Base-by-base conservation (phyloP, 129 eudicot species). In the Pittosporum tobira region DNA sequence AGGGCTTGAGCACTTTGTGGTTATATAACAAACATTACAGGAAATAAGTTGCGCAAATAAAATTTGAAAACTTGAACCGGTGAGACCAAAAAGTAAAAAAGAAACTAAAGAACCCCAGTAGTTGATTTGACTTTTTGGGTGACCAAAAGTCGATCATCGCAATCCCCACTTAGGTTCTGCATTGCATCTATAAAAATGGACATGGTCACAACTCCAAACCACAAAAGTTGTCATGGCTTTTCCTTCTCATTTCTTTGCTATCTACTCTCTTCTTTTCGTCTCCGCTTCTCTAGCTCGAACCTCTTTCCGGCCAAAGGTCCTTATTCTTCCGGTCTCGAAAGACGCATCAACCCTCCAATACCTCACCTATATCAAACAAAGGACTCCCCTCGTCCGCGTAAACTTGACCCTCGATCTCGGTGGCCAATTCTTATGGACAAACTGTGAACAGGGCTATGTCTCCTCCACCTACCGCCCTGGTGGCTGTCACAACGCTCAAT, bases 231-330 rank as follows among this genome's bases (percentile, higher is more conserved):
- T n/a, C n/a, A 74, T 62, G 79, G 61, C 75, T 44, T 45, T 64
- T 9, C 22, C 29, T 1, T 11, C 21, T 37, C 21, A 13, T 12
- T 6, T 66, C 18, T 2, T 47, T 22, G 31, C 9, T 37, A 44
- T 46, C 47, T 23, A n/a, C 63, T 53, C 21, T 9, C 61, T 57
- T 48, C 61, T 68, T 21, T 28, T 60, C 40, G 16, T 61, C 5
- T 43, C 55, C 24, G n/a, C 51, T 36, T 7, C 58, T 31, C 11
- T 25, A 23, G 71, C 73, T 48, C 29, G 71, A 37, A 46, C 18
- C 37, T 72, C 45, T 73, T 75, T 26, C 57, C 71, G 7, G 82
- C 72, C 57, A 80, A 80, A 72, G 82, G 76, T 48, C 29, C 81
- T 3, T 56, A 18, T 68, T 82, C 26, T 61, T 48, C 54, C 82